Conservation (phyloP, 257 asterid genomes). For the Capsicum chinense region DNA sequence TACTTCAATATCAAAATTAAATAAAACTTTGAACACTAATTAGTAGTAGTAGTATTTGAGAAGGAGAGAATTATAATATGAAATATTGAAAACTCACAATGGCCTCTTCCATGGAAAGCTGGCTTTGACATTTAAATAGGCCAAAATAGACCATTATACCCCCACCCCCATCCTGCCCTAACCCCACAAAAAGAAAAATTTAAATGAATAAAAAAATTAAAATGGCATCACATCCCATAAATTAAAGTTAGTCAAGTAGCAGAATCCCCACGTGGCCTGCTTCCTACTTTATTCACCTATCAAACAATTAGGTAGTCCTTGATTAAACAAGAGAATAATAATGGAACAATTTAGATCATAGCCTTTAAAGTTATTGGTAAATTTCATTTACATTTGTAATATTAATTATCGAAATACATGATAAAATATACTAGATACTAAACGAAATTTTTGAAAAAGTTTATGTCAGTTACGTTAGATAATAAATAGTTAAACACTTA, state of each 20-base stretch:
- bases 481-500: too few species aligned
- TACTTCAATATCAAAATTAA: background rate
- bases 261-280: conserved; percentile 33
- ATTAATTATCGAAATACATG: too few species aligned
- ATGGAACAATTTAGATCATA: background rate
- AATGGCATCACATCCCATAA: conserved; percentile 16
- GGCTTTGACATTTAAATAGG: background rate
- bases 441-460: too few species aligned
- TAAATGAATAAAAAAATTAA: background rate
- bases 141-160: background rate
- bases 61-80: background rate
- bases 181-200: background rate
- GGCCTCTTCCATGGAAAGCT: background rate
- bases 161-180: too few species aligned
- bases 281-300: conserved; percentile 22
- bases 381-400: background rate
- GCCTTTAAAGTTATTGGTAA: background rate
- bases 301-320: background rate
- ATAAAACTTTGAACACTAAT: background rate
- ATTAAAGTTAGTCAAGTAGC: conserved; percentile 27
- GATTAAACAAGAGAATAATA: background rate
- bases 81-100: background rate
- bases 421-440: too few species aligned
- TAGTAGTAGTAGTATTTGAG: background rate
- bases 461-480: too few species aligned